Percentiles rank a stretch among this genome's conserved stretches.
phyloP scores from a whole-genome alignment of 2,329 filamentous ascomycete genomes.

The Colletotrichum sp. region DNA sequence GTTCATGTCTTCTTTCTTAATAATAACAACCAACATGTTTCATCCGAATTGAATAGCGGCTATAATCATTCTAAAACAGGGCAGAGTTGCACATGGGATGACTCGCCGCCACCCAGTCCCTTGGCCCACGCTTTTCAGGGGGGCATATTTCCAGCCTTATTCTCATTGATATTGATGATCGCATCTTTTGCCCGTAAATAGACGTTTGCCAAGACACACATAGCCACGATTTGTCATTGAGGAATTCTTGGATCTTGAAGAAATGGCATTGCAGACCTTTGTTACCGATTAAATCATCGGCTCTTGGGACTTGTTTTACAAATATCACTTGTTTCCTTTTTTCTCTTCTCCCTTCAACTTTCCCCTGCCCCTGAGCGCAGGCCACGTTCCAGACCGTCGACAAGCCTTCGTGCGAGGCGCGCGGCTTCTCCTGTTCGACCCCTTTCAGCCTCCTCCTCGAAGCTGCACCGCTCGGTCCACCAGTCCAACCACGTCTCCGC shows the following conservation, averaged over 20 bases:
- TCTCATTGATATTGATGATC: neutral
- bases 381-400: conserved; percentile 32
- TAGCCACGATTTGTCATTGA: neutral
- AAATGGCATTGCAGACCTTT: neutral
- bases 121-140: neutral
- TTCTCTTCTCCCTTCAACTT: neutral
- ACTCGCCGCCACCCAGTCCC: neutral
- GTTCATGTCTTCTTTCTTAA: neutral
- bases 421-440: conserved; percentile 32
- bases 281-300: neutral
- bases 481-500: conserved; percentile 68
- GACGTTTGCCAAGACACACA: neutral
- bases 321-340: neutral
- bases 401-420: conserved; percentile 29
- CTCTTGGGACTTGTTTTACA: neutral
- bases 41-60: neutral
- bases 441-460: conserved; percentile 54
- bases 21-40: neutral
- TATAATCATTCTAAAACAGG: neutral
- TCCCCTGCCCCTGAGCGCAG: neutral
- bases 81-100: neutral
- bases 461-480: conserved; percentile 64
- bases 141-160: neutral
- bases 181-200: neutral
- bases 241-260: neutral